Evolutionary conservation across 441 rosid genomes (phyloP).

Genomic region (Raphanus hybrid): DNA sequence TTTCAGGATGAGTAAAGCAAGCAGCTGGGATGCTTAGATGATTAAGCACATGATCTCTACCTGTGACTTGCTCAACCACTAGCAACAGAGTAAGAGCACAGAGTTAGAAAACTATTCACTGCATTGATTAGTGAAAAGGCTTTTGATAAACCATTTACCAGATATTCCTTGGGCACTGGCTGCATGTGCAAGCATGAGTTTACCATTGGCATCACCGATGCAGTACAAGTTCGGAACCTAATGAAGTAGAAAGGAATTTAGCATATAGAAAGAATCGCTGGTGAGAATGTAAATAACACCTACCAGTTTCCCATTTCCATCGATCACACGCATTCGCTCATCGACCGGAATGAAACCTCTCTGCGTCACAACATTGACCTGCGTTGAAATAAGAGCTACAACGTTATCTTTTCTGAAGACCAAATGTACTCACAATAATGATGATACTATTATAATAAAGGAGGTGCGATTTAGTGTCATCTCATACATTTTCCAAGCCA

Average conservation of each 20-base stretch:
- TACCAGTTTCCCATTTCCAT: slow-evolving; percentile 83
- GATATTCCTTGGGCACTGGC: slow-evolving; percentile 99
- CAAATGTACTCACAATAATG: slow-evolving; percentile 8
- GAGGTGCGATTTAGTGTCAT: not conserved
- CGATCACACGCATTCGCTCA: slow-evolving; percentile 86
- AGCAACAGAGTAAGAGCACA: slow-evolving; percentile 19
- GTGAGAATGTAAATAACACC: slow-evolving; percentile 20
- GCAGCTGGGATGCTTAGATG: slow-evolving; percentile 97
- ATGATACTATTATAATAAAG: not conserved
- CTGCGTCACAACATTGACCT: slow-evolving; percentile 87
- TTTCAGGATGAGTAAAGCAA: slow-evolving; percentile 99
- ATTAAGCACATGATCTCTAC: slow-evolving; percentile 79
- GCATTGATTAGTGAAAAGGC: not conserved
- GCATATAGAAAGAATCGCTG: not conserved
- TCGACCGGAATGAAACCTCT: slow-evolving; percentile 95
- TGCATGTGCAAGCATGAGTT: slow-evolving; percentile 99
- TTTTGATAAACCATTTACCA: slow-evolving; percentile 48
- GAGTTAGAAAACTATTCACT: not conserved
- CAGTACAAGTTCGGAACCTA: slow-evolving; percentile 82
- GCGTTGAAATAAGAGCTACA: slow-evolving; percentile 30
- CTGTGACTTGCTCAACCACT: slow-evolving; percentile 95
- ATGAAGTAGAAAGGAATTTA: slow-evolving; percentile 13
- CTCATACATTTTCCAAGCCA: slow-evolving; percentile 85
- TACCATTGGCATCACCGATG: slow-evolving; percentile 96
- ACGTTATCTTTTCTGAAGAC: slow-evolving; percentile 25